Evolutionary conservation across 371 early-diverging fungal genomes (phyloP).

Genomic region (Parasitella parasitica): DNA sequence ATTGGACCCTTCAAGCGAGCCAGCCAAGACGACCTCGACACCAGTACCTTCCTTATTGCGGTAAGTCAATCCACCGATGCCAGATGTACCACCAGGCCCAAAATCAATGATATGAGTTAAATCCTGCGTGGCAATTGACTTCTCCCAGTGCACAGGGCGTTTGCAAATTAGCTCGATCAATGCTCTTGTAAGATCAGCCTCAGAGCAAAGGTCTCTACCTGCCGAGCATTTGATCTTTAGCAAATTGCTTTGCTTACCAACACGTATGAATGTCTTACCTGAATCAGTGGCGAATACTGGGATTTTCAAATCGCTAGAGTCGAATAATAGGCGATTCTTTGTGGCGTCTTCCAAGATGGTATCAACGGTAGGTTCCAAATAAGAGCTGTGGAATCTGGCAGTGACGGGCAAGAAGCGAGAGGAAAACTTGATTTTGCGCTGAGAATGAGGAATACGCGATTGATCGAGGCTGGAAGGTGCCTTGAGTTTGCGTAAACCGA

Average conservation of each 20-base stretch:
- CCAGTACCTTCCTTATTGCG: constrained; percentile 97
- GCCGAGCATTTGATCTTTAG: no score
- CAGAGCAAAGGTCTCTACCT: constrained; percentile 68
- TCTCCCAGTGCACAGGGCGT: constrained; percentile 87
- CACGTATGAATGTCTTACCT: no score
- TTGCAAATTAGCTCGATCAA: constrained; percentile 82
- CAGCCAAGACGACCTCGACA: constrained; percentile 81
- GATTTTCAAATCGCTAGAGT: constrained; percentile 60
- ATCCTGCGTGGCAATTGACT: constrained; percentile 67
- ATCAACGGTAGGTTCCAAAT: constrained; percentile 67
- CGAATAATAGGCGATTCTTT: constrained; percentile 56
- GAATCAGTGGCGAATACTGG: constrained; percentile 82
- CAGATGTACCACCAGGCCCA: constrained; percentile 91
- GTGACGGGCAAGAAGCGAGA: constrained; percentile 87
- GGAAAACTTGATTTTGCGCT: constrained; percentile 86
- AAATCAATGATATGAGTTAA: constrained; percentile 93
- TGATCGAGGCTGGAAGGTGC: constrained; percentile 82
- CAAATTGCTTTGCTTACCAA: neutral
- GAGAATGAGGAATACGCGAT: constrained; percentile 79
- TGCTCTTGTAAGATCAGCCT: constrained; percentile 60
- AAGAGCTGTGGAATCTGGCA: constrained; percentile 85
- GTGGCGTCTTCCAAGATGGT: constrained; percentile 66
- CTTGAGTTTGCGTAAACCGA: constrained; percentile 85
- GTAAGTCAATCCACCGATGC: constrained; percentile 87
- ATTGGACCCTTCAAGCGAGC: constrained; percentile 65